Evolutionary conservation across 2,329 filamentous ascomycete species (phyloP), one percentile per base, ranked within the genome.

Genomic region (Botrytis tulipae): DNA sequence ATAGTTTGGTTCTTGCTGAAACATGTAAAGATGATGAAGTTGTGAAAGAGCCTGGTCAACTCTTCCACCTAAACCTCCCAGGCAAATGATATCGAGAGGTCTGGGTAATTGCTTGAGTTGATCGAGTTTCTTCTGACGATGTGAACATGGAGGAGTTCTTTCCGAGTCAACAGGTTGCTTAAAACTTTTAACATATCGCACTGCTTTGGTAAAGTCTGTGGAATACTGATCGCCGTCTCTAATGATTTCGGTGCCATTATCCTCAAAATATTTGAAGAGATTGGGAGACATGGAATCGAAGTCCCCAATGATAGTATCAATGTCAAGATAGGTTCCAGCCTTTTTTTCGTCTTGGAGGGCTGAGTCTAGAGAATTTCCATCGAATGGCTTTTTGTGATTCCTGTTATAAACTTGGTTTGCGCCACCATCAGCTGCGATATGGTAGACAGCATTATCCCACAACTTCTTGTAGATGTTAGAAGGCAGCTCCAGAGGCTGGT

Each of bases 41-140:
- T 97, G 91, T 73, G 93, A 94, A 66, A 99, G 87, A 2, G 92
- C 95, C 81, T 99, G 96, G 82, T 99, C 96, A 25, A 98, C 92
- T 44, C 96, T 90, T 10, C 96, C 96, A 61, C 93, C 94, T 0
- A 98, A 87, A 2, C 95, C 94, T 59, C 95, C 95, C 10, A 98
- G 84, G 54, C 93, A 90, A 20, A 97, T 86, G n/a, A 97, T 90
- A 79, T 95, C 87, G 68, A 87, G 80, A 8, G 82, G 73, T 35
- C 76, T 77, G 4, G 79, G 65, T 46, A 73, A 74, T 9, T 80
- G 73, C 32, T 75, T 74, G 35, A 74, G 25, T n/a, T 60, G 68
- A 46, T 70, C 57, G 12, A 74, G 18, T 40, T 42, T 61, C 25
- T 37, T 40, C 12, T 73, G 70, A 42, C 71, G 61, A 37, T 46